Evolutionary conservation across 75 land plant species (phyloP).

Genomic region (Sequoia sempervirens): DNA sequence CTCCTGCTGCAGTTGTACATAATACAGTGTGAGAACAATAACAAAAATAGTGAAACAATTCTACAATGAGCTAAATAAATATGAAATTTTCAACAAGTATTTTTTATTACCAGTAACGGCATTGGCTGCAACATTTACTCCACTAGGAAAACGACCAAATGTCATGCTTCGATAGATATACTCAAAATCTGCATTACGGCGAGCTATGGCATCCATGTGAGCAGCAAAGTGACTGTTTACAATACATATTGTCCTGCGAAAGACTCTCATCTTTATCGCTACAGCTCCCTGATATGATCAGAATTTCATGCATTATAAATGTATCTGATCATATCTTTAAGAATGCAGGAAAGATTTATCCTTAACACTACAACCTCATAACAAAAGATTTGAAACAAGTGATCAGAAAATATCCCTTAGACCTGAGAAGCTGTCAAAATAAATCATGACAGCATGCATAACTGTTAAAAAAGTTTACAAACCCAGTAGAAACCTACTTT

Average conservation of each 20-base stretch:
- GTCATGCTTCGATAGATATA: constrained; percentile 71
- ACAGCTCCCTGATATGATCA: constrained; percentile 71
- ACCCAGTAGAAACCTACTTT: not conserved
- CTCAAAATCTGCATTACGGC: constrained; percentile 91
- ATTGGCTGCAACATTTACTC: constrained; percentile 28
- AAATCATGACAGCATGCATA: not conserved
- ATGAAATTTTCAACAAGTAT: constrained; percentile 26
- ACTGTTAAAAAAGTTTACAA: not conserved
- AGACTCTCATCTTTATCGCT: constrained; percentile 78
- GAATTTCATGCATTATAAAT: not conserved
- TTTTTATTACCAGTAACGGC: not conserved
- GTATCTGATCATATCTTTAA: not conserved
- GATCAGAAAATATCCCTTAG: too few species aligned
- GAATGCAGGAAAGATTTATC: not conserved
- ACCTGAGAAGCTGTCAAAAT: not conserved
- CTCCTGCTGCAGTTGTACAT: constrained; percentile 53
- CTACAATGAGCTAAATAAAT: constrained; percentile 11
- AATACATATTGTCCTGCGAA: constrained; percentile 70
- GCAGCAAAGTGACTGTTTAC: constrained; percentile 97
- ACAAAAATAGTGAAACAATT: constrained; percentile 15
- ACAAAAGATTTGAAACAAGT: not conserved
- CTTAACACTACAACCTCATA: not conserved
- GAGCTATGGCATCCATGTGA: constrained; percentile 83
- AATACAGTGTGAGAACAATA: constrained; percentile 18
- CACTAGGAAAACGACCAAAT: constrained; percentile 53